Evolutionary conservation across 805 yeast species (phyloP), one percentile per base, ranked within the genome.

Genomic region (Hanseniaspora nectarophila): DNA sequence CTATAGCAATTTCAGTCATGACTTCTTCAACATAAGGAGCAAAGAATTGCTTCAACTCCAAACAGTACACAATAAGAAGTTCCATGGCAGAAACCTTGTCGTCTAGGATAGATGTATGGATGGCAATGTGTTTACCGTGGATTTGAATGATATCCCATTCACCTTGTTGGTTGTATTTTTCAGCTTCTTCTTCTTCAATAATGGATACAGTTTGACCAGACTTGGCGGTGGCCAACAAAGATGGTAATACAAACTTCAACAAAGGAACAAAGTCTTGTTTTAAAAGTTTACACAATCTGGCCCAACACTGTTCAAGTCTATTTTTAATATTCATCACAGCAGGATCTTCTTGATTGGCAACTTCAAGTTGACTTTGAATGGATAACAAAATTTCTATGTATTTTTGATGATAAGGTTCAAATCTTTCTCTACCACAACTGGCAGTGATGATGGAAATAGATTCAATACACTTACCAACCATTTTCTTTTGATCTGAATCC

Each of bases 141-240:
- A 89, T 71, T 59, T 87, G 87, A 51, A 92, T 81, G 43, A 92
- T 92, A 62, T 92, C 97, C 92, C 96, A 92, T 56, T 88, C 96
- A 51, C 88, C 94, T 60, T 86, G 85, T 61, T 80, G 81, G 59
- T 80, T 83, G 57, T 78, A 78, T 58, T 85, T 85, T 45, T 85
- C 92, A 53, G 94, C 95, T 54, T 82, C 89, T 58, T 89, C 95
- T 55, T 78, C 82, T 59, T 90, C 97, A 50, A 92, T 76, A 43
- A 92, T 70, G 38, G 90, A 82, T 54, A 90, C 80, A 64, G 88
- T 96, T 61, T 90, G 96, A 20, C 87, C 76, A 12, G 92, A 89
- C 62, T 81, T 86, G 7, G 97, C 98, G 34, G 89, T 82, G 51
- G 73, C 76, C 52, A 92, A 67, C 54, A 92, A 71, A n/a, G 95